A percentile compares a stretch with the other conserved stretches of the same genome.
These are phyloP conservation scores for Colletotrichum musicola DNA, from an alignment of 2,329 filamentous ascomycete species.

Conservation along the genomic window DNA sequence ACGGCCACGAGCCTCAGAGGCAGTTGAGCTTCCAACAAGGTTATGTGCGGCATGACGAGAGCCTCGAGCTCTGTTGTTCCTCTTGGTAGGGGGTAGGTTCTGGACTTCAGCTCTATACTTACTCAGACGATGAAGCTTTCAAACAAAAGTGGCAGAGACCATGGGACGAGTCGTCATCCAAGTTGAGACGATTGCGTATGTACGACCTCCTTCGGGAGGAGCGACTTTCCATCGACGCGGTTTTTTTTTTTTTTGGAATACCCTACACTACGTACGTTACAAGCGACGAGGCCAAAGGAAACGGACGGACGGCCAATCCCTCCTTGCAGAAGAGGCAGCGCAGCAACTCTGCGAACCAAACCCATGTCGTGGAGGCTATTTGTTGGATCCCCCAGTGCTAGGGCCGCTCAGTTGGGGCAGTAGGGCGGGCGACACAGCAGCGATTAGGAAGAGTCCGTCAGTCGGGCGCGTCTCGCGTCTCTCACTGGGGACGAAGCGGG, in stretches of 20 bases:
- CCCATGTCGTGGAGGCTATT: constrained; percentile 34
- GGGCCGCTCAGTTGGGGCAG: constrained; percentile 20
- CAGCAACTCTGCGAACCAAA: constrained; percentile 1
- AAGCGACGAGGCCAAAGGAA: background rate
- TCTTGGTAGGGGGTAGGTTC: background rate
- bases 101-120: background rate
- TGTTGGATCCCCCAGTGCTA: constrained; percentile 29
- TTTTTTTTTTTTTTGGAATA: background rate
- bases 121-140: background rate
- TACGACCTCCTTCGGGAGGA: constrained; percentile 22
- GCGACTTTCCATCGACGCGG: background rate
- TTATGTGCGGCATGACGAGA: constrained; percentile 24
- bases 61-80: constrained; percentile 8
- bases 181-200: constrained; percentile 36
- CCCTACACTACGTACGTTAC: background rate
- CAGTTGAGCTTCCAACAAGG: constrained; percentile 20
- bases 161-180: constrained; percentile 25
- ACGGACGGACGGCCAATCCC: background rate
- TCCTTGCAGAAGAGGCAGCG: background rate
- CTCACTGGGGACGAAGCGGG: constrained; percentile 22
- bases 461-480: constrained; percentile 3
- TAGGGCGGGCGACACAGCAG: constrained; percentile 28
- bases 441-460: background rate
- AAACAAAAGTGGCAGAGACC: constrained; percentile 8
- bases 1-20: constrained; percentile 9